Evolutionary conservation across 2,329 filamentous ascomycete genomes (phyloP).

Genomic region (Pseudofabraea citricarpa): DNA sequence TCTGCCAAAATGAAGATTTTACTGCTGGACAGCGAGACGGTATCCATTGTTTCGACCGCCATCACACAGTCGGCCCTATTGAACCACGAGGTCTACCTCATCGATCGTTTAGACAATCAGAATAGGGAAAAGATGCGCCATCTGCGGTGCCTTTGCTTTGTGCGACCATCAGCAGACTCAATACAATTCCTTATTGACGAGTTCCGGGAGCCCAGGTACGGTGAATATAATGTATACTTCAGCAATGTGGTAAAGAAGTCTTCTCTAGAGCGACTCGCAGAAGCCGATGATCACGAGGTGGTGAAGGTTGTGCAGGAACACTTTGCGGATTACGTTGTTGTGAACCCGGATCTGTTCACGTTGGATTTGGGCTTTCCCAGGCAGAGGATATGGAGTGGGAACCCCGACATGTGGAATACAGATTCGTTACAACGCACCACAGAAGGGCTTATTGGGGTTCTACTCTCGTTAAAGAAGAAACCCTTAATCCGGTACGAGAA

Average conservation of each 20-base stretch:
- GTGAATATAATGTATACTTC: conserved; percentile 95
- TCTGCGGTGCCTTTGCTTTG: conserved; percentile 85
- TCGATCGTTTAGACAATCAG: conserved; percentile 87
- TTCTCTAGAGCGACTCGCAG: conserved; percentile 84
- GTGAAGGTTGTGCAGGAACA: conserved; percentile 92
- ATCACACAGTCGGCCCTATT: conserved; percentile 93
- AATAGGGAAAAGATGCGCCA: conserved; percentile 97
- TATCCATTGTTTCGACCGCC: conserved; percentile 89
- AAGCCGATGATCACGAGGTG: conserved; percentile 96
- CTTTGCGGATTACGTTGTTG: conserved; percentile 91
- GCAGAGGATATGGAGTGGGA: conserved; percentile 74
- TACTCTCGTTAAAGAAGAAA: conserved; percentile 93
- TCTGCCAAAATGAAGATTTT: conserved; percentile 98
- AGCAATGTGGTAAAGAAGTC: conserved; percentile 98
- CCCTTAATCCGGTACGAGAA: conserved; percentile 90
- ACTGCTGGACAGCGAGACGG: conserved; percentile 87
- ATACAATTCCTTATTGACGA: conserved; percentile 95
- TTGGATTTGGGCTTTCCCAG: conserved; percentile 68
- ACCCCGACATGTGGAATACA: conserved; percentile 83
- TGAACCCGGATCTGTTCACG: conserved; percentile 91
- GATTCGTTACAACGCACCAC: conserved; percentile 82
- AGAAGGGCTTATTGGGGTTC: conserved; percentile 77
- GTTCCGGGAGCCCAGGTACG: conserved; percentile 91
- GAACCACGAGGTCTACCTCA: conserved; percentile 96
- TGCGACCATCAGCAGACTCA: conserved; percentile 86